phyloP scores from a whole-genome alignment of 2,329 filamentous ascomycete genomes.

The Fusarium concolor region DNA sequence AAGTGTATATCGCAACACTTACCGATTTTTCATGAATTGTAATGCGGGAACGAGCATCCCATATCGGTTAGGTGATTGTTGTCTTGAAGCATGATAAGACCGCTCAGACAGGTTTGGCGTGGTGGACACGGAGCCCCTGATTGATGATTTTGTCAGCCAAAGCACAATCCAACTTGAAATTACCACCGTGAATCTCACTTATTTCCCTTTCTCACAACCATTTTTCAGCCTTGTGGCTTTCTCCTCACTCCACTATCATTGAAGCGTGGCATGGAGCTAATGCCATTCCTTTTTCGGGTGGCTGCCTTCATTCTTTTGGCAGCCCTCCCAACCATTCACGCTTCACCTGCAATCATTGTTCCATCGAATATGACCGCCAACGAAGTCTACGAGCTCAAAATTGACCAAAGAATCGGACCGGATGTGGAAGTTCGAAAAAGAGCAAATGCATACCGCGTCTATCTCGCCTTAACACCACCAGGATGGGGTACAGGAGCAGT shows the following conservation, averaged over 20 bases:
- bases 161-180: constrained; percentile 9
- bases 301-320: constrained; percentile 33
- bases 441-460: constrained; percentile 39
- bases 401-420: constrained; percentile 21
- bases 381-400: constrained; percentile 26
- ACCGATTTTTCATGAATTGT: neutral
- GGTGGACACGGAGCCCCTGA: constrained; percentile 15
- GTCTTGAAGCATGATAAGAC: constrained; percentile 2
- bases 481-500: constrained; percentile 39
- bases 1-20: no score
- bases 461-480: constrained; percentile 33
- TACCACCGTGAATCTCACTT: neutral
- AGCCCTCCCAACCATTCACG: constrained; percentile 7
- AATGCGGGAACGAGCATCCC: neutral
- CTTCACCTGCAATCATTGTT: constrained; percentile 27
- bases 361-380: constrained; percentile 40
- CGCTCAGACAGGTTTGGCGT: constrained; percentile 18
- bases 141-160: constrained; percentile 23
- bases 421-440: constrained; percentile 26
- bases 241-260: neutral
- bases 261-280: constrained; percentile 22
- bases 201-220: neutral
- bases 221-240: neutral
- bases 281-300: constrained; percentile 15
- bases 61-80: neutral